These are phyloP conservation scores for Ochetophila trinervis DNA, from an alignment of 306 rosid genomes.

Conservation along the genomic window DNA sequence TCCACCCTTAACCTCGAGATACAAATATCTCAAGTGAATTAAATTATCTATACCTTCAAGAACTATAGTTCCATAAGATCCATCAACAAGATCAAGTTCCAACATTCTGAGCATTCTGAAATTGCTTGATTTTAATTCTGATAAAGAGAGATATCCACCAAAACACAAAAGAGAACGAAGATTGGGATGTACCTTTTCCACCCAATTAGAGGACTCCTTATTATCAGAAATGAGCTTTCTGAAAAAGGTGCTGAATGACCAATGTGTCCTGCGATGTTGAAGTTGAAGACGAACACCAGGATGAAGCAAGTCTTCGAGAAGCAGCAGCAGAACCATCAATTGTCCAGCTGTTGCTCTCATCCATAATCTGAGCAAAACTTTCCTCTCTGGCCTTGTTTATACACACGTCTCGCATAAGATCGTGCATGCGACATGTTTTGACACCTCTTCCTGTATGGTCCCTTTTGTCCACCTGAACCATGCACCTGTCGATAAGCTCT, in stretches of 20 bases:
- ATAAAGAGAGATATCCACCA: not conserved
- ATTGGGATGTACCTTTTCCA: too few relatives aligned
- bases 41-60: not conserved
- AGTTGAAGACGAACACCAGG: too few relatives aligned
- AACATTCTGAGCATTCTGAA: too few relatives aligned
- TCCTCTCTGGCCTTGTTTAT: slow-evolving; percentile 36
- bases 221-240: too few relatives aligned
- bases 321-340: slow-evolving; percentile 8
- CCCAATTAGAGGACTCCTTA: not conserved
- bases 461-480: slow-evolving; percentile 46
- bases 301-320: slow-evolving; percentile 4
- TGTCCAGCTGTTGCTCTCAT: not conserved
- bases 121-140: too few relatives aligned
- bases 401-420: slow-evolving; percentile 53
- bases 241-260: too few relatives aligned
- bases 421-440: slow-evolving; percentile 51
- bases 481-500: slow-evolving; percentile 40
- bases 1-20: too few relatives aligned
- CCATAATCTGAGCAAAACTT: slow-evolving; percentile 24
- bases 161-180: not conserved
- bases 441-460: slow-evolving; percentile 37
- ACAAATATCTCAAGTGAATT: not conserved
- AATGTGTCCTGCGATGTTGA: too few relatives aligned
- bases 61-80: too few relatives aligned
- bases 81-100: too few relatives aligned